Percentiles rank a stretch among this genome's conserved stretches.
Conservation (phyloP, 2,329 filamentous ascomycete genomes). For the Fusarium keratoplasticum region DNA sequence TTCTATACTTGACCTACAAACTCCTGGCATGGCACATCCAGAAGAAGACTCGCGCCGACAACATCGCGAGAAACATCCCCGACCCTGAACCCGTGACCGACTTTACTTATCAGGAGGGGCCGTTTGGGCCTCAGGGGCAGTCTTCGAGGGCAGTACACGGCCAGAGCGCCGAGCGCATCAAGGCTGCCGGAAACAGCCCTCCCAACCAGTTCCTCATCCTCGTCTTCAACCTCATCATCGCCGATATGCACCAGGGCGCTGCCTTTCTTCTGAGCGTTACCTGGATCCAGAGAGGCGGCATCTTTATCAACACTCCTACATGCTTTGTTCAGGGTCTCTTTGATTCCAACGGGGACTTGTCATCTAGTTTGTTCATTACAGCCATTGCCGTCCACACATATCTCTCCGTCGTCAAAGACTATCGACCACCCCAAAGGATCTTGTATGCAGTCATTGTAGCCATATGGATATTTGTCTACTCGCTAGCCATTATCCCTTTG, state of each 20-base stretch:
- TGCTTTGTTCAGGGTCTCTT: slow-evolving; percentile 76
- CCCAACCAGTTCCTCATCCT: slow-evolving; percentile 76
- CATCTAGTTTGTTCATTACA: slow-evolving; percentile 74
- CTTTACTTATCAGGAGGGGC: slow-evolving; percentile 43
- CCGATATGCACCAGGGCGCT: slow-evolving; percentile 73
- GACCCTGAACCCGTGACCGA: slow-evolving; percentile 39
- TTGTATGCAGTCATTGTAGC: slow-evolving; percentile 62
- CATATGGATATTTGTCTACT: slow-evolving; percentile 70
- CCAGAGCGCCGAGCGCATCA: slow-evolving; percentile 8
- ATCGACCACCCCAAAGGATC: slow-evolving; percentile 60
- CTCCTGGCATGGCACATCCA: slow-evolving; percentile 40
- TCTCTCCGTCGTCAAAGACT: slow-evolving; percentile 68
- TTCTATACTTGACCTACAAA: slow-evolving; percentile 46
- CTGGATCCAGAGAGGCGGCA: slow-evolving; percentile 65
- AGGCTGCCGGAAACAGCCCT: slow-evolving; percentile 11
- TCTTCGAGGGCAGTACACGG: slow-evolving; percentile 16
- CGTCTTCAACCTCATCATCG: slow-evolving; percentile 76
- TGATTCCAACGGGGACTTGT: slow-evolving; percentile 72
- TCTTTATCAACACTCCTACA: slow-evolving; percentile 63
- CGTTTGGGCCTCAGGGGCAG: slow-evolving; percentile 17
- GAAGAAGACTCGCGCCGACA: slow-evolving; percentile 17
- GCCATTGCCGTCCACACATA: slow-evolving; percentile 75
- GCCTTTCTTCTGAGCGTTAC: slow-evolving; percentile 72
- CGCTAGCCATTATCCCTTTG: slow-evolving; percentile 64
- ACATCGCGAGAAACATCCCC: slow-evolving; percentile 24